phyloP scores from a whole-genome alignment of 495 filamentous ascomycete species.

The Evansstolkia leycettana region DNA sequence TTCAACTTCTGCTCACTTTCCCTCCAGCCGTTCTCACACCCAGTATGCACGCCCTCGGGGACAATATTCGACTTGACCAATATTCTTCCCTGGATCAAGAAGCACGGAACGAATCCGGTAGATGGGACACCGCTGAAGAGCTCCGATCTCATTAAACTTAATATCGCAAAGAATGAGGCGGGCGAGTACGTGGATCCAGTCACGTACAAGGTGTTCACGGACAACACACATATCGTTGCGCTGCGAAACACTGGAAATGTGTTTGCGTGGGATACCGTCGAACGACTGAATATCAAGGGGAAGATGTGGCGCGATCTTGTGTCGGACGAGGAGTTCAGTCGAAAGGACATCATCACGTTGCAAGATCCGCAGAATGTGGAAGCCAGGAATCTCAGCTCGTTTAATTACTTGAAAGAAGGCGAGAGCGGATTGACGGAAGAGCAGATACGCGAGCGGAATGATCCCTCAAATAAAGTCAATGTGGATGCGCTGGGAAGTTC shows the following conservation, averaged over 20 bases:
- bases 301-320: constrained; percentile 95
- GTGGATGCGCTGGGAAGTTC: constrained; percentile 63
- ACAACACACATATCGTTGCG: constrained; percentile 94
- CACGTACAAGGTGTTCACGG: constrained; percentile 92
- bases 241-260: constrained; percentile 84
- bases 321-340: constrained; percentile 72
- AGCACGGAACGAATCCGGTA: constrained; percentile 83
- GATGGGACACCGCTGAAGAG: constrained; percentile 65
- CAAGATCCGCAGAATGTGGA: constrained; percentile 93
- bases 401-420: constrained; percentile 84
- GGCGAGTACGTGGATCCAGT: constrained; percentile 93
- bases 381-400: constrained; percentile 70
- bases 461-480: constrained; percentile 54
- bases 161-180: constrained; percentile 85
- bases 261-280: constrained; percentile 89
- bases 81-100: constrained; percentile 84
- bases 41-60: constrained; percentile 68
- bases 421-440: constrained; percentile 52
- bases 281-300: constrained; percentile 90
- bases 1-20: constrained; percentile 98
- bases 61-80: constrained; percentile 81
- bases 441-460: constrained; percentile 44
- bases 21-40: constrained; percentile 80
- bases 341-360: constrained; percentile 90
- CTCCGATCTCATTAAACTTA: constrained; percentile 79